A percentile compares a stretch with the other conserved stretches of the same genome.
These are phyloP conservation scores for Scheffersomyces ergatensis DNA, from an alignment of 805 yeast genomes.

Conservation along the genomic window DNA sequence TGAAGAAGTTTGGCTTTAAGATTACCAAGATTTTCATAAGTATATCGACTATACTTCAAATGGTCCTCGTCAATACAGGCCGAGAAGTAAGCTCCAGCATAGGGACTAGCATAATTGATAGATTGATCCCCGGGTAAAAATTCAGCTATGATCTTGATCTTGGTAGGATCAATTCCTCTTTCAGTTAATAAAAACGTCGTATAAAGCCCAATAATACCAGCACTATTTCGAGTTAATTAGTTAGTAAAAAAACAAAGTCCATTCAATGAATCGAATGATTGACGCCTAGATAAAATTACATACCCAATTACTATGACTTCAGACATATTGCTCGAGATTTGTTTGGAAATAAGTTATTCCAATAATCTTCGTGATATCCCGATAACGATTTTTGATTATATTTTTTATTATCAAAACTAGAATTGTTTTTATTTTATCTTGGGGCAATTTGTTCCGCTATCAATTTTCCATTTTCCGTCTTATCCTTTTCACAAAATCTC, in stretches of 20 bases:
- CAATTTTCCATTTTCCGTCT: no score
- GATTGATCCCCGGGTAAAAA: constrained; percentile 78
- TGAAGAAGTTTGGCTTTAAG: constrained; percentile 51
- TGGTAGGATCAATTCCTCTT: constrained; percentile 33
- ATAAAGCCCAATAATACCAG: constrained; percentile 69
- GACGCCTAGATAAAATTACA: not conserved
- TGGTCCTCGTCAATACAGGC: constrained; percentile 45
- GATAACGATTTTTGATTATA: no score
- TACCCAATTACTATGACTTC: not conserved
- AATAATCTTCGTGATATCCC: no score
- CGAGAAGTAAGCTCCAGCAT: constrained; percentile 53
- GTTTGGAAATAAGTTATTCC: no score
- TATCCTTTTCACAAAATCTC: no score
- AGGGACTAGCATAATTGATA: constrained; percentile 72
- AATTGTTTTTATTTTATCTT: no score
- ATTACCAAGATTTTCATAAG: constrained; percentile 47
- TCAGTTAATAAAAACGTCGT: constrained; percentile 52
- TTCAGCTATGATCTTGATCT: constrained; percentile 61
- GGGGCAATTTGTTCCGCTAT: no score
- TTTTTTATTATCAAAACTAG: no score
- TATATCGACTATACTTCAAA: constrained; percentile 51
- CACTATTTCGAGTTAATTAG: no score
- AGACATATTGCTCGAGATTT: not conserved
- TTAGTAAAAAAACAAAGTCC: not conserved
- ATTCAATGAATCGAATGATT: not conserved